Evolutionary conservation across 768 basidiomycete species (phyloP), one percentile per base, ranked within the genome.

Genomic region (Thelephora ganbajun): DNA sequence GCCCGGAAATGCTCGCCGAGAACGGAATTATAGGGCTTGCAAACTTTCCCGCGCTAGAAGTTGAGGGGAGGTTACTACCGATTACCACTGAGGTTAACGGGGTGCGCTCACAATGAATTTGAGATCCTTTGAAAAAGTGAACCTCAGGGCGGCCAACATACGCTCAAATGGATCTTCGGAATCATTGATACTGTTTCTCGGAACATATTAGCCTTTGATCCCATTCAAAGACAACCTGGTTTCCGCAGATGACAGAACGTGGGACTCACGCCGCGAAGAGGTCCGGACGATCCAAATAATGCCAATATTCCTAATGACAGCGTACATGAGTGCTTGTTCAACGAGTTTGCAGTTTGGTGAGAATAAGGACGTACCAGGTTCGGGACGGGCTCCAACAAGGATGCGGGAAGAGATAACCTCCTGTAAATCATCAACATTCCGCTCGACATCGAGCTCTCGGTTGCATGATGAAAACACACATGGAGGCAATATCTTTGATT

Each of bases 401-500:
- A 93, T 12, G 93, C 92, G 2, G 93, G 93, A 35, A 97, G 68
- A 0, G 92, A 96, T 23, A 97, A 68, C 43, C 92, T 87, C 77
- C 92, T 96, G 48, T 23, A 12, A 42, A 35, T 19, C 23, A 37
- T 18, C 14, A 36, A 36, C 5, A 43, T 5, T 48, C 48, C 42
- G 46, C 48, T 23, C n/a, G 35, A 19, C 41, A 45, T 22, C 13
- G 34, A 44, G 6, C 11, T 51, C 13, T 34, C 39, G 35, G 43
- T 6, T 39, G 39, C 47, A 48, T 23, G 43, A n/a, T 3, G 1
- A 46, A 14, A 30, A 76, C 80, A 51, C 56, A 92, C 92, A 96
- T 87, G 30, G 91, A 73, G 52, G 91, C 92, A 52, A 97, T 88
- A 60, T 96, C 93, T 66, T 93, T 92, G 39, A 94, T 90, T 5